A percentile compares a stretch with the other conserved stretches of the same genome.
Conservation (phyloP, 768 basidiomycete species). For the Trametes gibbosa region DNA sequence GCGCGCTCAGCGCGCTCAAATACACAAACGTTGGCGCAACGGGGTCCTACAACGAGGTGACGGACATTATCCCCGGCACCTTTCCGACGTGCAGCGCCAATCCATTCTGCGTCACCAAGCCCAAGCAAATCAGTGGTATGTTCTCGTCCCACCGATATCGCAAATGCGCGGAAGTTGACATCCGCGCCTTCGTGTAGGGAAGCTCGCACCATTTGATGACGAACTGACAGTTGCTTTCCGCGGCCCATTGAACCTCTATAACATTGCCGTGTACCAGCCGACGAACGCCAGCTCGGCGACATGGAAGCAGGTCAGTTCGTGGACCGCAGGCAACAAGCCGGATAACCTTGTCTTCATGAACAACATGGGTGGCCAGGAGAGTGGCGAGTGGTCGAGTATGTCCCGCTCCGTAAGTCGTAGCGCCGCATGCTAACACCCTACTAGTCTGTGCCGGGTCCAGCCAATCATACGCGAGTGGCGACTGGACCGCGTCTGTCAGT, state of each 20-base stretch:
- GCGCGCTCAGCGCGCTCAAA: conserved; percentile 27
- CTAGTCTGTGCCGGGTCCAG: conserved; percentile 30
- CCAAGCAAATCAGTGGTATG: conserved; percentile 21
- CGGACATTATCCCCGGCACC: conserved; percentile 27
- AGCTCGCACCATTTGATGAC: conserved; percentile 31
- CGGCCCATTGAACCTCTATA: conserved; percentile 27
- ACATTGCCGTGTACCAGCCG: conserved; percentile 31
- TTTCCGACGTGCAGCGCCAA: conserved; percentile 26
- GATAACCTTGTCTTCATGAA: conserved; percentile 32
- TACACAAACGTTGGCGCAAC: conserved; percentile 29
- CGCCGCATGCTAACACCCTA: background rate
- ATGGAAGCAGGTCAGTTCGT: conserved; percentile 29
- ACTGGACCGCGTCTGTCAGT: conserved; percentile 23
- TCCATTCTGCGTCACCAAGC: conserved; percentile 23
- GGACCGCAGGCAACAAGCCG: conserved; percentile 16
- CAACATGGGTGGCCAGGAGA: conserved; percentile 27
- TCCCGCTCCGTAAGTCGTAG: background rate
- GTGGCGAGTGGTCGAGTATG: conserved; percentile 30
- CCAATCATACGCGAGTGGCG: conserved; percentile 30
- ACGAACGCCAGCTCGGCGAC: conserved; percentile 23
- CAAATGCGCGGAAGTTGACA: background rate
- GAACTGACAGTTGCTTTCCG: conserved; percentile 29
- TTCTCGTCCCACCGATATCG: background rate
- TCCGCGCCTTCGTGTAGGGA: conserved; percentile 12
- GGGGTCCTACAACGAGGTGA: conserved; percentile 28